Evolutionary conservation across 192 early-diverging fungal genomes (phyloP), one percentile per base, ranked within the genome.

Genomic region (Entomortierella chlamydospora): DNA sequence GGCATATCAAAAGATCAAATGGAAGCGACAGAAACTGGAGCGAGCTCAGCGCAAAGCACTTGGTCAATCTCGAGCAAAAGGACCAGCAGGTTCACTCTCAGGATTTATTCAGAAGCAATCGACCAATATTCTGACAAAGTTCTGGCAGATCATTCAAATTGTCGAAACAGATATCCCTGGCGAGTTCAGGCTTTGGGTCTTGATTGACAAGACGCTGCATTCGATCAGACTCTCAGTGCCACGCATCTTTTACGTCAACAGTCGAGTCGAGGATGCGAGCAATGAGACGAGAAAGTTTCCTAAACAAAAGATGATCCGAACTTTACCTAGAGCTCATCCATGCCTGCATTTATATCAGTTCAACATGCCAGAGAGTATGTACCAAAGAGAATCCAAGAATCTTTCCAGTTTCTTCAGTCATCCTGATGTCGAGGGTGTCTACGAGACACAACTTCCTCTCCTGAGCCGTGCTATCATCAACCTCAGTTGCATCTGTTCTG

Each of bases 71-170:
- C 76, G 85, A 30, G 70, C 79, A 37, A 43, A 81, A 63, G 61
- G 67, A 15, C 63, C 69, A 13, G 47, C 22, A 4, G 83, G 77
- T 11, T 79, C 82, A 0, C 63, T 86, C 4, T 73, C 79, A n/a
- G 83, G 81, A 23, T 95, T 92, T 81, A 94, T 98, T 76, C 78
- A 87, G 55, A 84, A 84, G 31, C 91, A 95, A 54, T 89, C 91
- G 10, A 76, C 82, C 39, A 86, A 87, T 20, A 84, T 98, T 29
- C 67, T 92, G 22, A 85, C 83, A 23, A 84, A 85, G 22, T 51
- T 84, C 3, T 97, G 96, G 96, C 90, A 97, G 63, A 86, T 99
- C 15, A 53, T 99, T 23, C 95, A 97, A 65, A 91, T 97, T 66
- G 86, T 85, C 4, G 92, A 91, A 47, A 95, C 94, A 8, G 94